Base-by-base conservation (phyloP, 2,329 filamentous ascomycete species). In the Verticillium nubilum region DNA sequence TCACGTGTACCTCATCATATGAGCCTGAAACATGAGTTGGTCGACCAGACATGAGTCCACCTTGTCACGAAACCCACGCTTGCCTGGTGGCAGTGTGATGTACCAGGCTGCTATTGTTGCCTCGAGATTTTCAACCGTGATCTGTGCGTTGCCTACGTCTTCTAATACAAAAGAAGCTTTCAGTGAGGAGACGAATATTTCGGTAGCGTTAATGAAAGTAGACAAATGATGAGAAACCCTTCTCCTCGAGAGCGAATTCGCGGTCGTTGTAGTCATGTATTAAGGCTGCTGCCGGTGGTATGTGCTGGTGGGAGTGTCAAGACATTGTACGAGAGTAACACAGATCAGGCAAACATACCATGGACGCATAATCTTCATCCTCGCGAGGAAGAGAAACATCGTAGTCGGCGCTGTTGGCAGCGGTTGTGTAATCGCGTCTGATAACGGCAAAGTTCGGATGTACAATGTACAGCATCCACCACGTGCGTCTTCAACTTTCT, bases 381-480 rank as follows among this genome's bases (percentile, higher is more conserved):
- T 54, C 52, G 28, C 52, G 33, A 10, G 52, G 52, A 33, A 54
- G 52, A 31, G 26, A 7, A 6, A 54, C 52, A n/a, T 54, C 52
- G 15, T 54, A 54, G 52, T 29, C 28, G 27, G 52, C 52, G 52
- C 27, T 25, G 52, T 33, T 54, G 13, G 33, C 27, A 27, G 52
- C 33, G 52, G 52, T 29, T 2, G 26, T 54, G 52, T 54, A 54
- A 54, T 54, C 52, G 27, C 28, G n/a, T n/a, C 52, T 54, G 52
- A 54, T 31, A 28, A 54, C 52, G 15, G 52, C 52, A 28, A 31
- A 54, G 52, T 54, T 54, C 52, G 33, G 52, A 28, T 54, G 52
- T 1, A 84, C 74, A 5, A 84, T 78, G 65, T 83, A 89, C 42
- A 91, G 68, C 66, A 85, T 83, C 88, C 88, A 91, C 88, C 88